phyloP scores from a whole-genome alignment of 2,329 filamentous ascomycete genomes.

The Neospermospora avenae region DNA sequence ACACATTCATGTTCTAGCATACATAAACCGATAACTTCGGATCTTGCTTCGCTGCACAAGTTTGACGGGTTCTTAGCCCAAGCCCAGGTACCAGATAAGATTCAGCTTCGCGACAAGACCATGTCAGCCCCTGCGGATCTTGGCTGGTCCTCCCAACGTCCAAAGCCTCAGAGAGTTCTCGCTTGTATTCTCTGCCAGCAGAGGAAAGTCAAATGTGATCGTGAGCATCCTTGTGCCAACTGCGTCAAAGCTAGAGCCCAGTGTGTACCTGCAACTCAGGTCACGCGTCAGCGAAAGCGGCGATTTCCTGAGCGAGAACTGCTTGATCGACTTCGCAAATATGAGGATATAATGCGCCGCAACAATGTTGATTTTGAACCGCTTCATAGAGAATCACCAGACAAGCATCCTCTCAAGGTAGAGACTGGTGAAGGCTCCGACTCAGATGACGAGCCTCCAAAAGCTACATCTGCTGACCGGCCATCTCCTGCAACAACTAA shows the following conservation, averaged over 20 bases:
- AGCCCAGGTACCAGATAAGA: too few relatives aligned
- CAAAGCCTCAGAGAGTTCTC: conserved; percentile 33
- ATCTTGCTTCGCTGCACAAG: not conserved
- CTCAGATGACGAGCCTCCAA: conserved; percentile 30
- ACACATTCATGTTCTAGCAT: too few relatives aligned
- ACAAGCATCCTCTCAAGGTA: conserved; percentile 16
- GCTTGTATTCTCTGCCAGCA: conserved; percentile 72
- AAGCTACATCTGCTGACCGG: conserved; percentile 19
- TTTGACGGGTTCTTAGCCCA: too few relatives aligned
- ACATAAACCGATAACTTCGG: not conserved
- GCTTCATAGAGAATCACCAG: conserved; percentile 26
- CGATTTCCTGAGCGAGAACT: conserved; percentile 33
- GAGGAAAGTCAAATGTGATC: conserved; percentile 72
- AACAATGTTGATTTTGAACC: conserved; percentile 32
- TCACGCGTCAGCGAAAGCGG: conserved; percentile 55
- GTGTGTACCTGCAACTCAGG: conserved; percentile 50
- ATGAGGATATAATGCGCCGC: conserved; percentile 32
- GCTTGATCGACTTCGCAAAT: conserved; percentile 30
- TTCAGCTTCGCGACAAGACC: not conserved
- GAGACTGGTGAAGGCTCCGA: conserved; percentile 12
- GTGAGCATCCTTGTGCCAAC: conserved; percentile 67
- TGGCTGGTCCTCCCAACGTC: conserved; percentile 9
- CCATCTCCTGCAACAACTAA: conserved; percentile 25
- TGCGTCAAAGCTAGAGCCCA: conserved; percentile 61
- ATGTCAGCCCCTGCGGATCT: not conserved